Conservation (phyloP, 495 filamentous ascomycete species). For the Glarea lozoyensis region DNA sequence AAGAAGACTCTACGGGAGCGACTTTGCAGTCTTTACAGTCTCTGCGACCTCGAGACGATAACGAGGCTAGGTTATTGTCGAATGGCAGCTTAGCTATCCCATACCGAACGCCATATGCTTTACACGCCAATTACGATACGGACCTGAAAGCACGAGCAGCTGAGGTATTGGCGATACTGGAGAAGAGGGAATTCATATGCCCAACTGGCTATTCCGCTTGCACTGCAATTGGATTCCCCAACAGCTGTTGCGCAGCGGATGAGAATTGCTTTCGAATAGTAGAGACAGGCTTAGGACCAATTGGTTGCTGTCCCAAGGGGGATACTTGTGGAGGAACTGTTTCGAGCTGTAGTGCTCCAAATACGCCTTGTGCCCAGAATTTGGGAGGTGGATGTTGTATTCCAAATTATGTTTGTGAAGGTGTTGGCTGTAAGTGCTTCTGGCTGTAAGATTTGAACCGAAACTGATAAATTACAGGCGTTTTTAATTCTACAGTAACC, state of each 20-base stretch:
- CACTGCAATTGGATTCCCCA: slow-evolving; percentile 55
- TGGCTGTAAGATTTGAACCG: background rate
- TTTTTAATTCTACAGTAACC: slow-evolving; percentile 29
- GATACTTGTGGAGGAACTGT: slow-evolving; percentile 58
- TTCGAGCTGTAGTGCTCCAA: slow-evolving; percentile 50
- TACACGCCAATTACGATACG: slow-evolving; percentile 10
- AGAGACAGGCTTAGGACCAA: slow-evolving; percentile 65
- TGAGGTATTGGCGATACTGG: slow-evolving; percentile 29
- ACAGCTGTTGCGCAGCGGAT: slow-evolving; percentile 64
- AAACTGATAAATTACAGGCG: slow-evolving; percentile 10
- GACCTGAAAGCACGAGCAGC: slow-evolving; percentile 16
- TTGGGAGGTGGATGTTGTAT: slow-evolving; percentile 86
- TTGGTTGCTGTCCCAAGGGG: slow-evolving; percentile 80
- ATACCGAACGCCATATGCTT: slow-evolving; percentile 13
- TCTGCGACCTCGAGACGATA: slow-evolving; percentile 13
- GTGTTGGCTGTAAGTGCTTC: slow-evolving; percentile 59
- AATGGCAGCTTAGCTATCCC: slow-evolving; percentile 12
- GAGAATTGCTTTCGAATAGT: slow-evolving; percentile 62
- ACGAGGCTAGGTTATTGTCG: slow-evolving; percentile 9
- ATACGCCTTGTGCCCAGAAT: slow-evolving; percentile 56
- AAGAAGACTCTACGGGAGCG: slow-evolving; percentile 12
- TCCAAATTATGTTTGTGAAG: slow-evolving; percentile 67
- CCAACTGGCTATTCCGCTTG: slow-evolving; percentile 62
- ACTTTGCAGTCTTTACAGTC: background rate
- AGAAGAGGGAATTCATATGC: slow-evolving; percentile 58